These are phyloP conservation scores for Aspergillus neotritici DNA, from an alignment of 2,329 filamentous ascomycete genomes.

Conservation along the genomic window DNA sequence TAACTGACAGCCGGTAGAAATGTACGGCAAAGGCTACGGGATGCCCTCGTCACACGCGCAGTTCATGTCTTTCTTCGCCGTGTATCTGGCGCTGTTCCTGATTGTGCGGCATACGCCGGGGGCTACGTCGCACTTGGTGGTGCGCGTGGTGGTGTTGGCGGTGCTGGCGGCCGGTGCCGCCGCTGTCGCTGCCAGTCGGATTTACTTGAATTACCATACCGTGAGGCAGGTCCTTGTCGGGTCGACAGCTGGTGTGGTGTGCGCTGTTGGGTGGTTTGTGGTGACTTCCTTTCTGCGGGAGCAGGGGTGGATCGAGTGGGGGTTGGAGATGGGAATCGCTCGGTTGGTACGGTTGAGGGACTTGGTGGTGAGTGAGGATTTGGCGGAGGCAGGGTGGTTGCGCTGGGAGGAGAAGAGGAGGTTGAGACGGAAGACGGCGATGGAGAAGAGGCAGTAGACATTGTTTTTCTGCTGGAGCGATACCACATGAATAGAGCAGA, in stretches of 20 bases:
- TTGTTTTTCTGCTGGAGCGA: too few relatives aligned
- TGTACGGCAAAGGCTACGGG: slow-evolving; percentile 87
- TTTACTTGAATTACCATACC: slow-evolving; percentile 93
- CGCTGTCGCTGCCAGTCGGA: slow-evolving; percentile 71
- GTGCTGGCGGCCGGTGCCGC: slow-evolving; percentile 58
- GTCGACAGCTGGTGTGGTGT: slow-evolving; percentile 61
- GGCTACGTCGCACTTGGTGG: slow-evolving; percentile 37
- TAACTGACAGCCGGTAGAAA: slow-evolving; percentile 41
- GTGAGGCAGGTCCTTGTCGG: slow-evolving; percentile 80
- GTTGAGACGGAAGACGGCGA: slow-evolving; percentile 20
- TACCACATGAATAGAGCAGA: too few relatives aligned
- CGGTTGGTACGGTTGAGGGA: slow-evolving; percentile 71
- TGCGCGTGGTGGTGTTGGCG: slow-evolving; percentile 55
- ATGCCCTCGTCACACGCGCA: slow-evolving; percentile 97
- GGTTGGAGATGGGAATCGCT: slow-evolving; percentile 59
- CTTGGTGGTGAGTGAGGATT: slow-evolving; percentile 78
- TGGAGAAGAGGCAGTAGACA: too few relatives aligned
- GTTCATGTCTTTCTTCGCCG: slow-evolving; percentile 85
- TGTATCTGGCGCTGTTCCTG: slow-evolving; percentile 79
- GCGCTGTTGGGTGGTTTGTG: slow-evolving; percentile 72
- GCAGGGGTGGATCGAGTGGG: slow-evolving; percentile 66
- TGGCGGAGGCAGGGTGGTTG: slow-evolving; percentile 89
- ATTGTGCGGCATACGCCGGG: slow-evolving; percentile 68
- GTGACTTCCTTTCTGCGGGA: slow-evolving; percentile 62
- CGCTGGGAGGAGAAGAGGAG: slow-evolving; percentile 64